These are phyloP conservation scores for Licmophora abbreviata DNA, from an alignment of 108 stramenopile genomes.

Conservation along the genomic window DNA sequence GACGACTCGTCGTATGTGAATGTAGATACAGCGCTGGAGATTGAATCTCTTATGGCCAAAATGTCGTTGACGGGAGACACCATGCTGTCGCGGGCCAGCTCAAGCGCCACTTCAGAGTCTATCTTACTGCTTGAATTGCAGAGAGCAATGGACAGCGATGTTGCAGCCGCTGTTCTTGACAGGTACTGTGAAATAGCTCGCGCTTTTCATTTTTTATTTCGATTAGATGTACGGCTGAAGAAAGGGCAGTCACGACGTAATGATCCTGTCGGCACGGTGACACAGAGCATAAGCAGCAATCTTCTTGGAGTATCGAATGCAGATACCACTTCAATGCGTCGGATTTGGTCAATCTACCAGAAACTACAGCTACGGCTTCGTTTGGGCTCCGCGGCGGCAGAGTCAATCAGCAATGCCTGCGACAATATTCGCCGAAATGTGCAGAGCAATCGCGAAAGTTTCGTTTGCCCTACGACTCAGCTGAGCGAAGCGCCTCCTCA, in stretches of 20 bases:
- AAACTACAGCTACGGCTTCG: conserved; percentile 60
- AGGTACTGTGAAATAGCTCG: conserved; percentile 25
- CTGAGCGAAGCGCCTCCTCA: conserved; percentile 58
- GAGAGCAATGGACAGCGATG: conserved; percentile 1
- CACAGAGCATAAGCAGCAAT: conserved; percentile 65
- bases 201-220: conserved; percentile 46
- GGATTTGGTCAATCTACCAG: conserved; percentile 59
- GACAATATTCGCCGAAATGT: conserved; percentile 30
- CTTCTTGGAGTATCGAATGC: conserved; percentile 38
- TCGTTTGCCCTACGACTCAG: conserved; percentile 42
- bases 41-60: no score
- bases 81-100: no score
- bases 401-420: conserved; percentile 49
- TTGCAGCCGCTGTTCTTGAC: conserved; percentile 18
- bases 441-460: neutral
- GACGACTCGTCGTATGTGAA: conserved; percentile 15
- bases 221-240: conserved; percentile 27
- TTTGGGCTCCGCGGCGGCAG: conserved; percentile 53
- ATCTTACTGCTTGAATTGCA: conserved; percentile 8
- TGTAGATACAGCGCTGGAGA: conserved; percentile 3
- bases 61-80: conserved; percentile 7
- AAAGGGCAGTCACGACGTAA: conserved; percentile 4
- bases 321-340: conserved; percentile 20
- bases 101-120: no score
- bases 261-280: conserved; percentile 14